Conservation (phyloP, 2,329 filamentous ascomycete species). For the Scytalidium lignicola region DNA sequence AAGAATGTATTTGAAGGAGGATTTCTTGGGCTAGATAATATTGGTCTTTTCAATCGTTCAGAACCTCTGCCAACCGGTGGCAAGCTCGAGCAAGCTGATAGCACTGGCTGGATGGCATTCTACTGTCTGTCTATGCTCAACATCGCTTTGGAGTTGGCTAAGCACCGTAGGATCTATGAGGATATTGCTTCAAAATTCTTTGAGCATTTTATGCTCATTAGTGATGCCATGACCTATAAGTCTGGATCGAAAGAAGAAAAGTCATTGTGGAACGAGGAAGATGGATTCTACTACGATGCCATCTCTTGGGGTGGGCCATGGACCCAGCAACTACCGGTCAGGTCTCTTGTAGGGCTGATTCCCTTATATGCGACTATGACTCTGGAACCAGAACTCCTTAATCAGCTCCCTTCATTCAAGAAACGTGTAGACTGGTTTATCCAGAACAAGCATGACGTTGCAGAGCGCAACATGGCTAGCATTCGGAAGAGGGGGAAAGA, state of each 20-base stretch:
- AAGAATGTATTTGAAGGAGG: slow-evolving; percentile 98
- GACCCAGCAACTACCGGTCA: slow-evolving; percentile 86
- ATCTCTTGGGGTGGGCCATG: slow-evolving; percentile 94
- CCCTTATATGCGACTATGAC: slow-evolving; percentile 90
- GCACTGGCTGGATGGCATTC: slow-evolving; percentile 98
- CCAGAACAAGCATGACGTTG: slow-evolving; percentile 77
- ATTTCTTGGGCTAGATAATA: slow-evolving; percentile 94
- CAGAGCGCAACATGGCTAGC: slow-evolving; percentile 90
- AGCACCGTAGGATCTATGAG: slow-evolving; percentile 91
- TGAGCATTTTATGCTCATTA: slow-evolving; percentile 97
- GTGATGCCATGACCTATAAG: slow-evolving; percentile 90
- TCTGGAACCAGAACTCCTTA: slow-evolving; percentile 87
- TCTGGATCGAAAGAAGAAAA: slow-evolving; percentile 66
- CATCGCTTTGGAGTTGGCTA: slow-evolving; percentile 89
- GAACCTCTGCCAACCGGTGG: slow-evolving; percentile 92
- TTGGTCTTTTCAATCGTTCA: slow-evolving; percentile 94
- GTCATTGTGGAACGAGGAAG: slow-evolving; percentile 92
- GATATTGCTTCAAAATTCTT: slow-evolving; percentile 98
- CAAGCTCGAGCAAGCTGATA: slow-evolving; percentile 92
- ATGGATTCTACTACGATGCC: slow-evolving; percentile 97
- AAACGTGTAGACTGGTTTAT: slow-evolving; percentile 93
- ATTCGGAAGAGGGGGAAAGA: slow-evolving; percentile 88
- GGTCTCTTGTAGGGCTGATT: slow-evolving; percentile 89
- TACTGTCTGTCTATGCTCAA: slow-evolving; percentile 97
- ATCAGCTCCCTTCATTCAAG: slow-evolving; percentile 88